A percentile compares a stretch with the other conserved stretches of the same genome.
Evolutionary conservation across 2,329 filamentous ascomycete species (phyloP).

Genomic region (Zymoseptoria crescenta): DNA sequence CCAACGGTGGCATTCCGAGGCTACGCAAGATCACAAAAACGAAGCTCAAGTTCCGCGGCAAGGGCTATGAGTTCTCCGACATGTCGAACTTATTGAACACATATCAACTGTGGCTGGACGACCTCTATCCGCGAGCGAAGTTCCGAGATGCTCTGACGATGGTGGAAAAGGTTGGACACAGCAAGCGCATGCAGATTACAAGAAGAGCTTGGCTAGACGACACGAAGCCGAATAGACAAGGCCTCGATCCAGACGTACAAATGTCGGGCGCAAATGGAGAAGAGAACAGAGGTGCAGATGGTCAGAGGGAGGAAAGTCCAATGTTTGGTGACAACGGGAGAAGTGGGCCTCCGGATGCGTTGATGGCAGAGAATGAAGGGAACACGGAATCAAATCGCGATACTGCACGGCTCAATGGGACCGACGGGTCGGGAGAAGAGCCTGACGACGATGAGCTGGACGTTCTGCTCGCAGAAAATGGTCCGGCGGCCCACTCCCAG

Average conservation of each 20-base stretch:
- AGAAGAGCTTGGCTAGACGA: conserved; percentile 81
- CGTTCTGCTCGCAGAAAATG: conserved; percentile 17
- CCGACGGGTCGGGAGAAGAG: conserved; percentile 3
- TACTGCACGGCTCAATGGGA: not conserved
- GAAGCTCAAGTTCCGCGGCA: conserved; percentile 75
- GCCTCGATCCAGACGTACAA: conserved; percentile 12
- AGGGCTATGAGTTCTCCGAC: conserved; percentile 92
- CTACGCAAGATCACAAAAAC: conserved; percentile 63
- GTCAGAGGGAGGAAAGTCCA: conserved; percentile 1
- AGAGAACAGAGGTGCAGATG: conserved; percentile 1
- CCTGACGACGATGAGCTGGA: conserved; percentile 23
- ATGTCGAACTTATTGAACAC: conserved; percentile 73
- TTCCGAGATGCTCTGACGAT: conserved; percentile 84
- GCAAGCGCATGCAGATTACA: conserved; percentile 65
- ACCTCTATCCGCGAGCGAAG: conserved; percentile 87
- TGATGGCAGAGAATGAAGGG: conserved; percentile 40
- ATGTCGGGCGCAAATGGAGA: conserved; percentile 11
- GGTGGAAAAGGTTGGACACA: conserved; percentile 89
- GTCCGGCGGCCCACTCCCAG: not conserved
- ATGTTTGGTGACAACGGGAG: conserved; percentile 13
- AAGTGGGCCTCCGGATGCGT: conserved; percentile 45
- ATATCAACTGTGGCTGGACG: conserved; percentile 95
- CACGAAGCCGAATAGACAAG: conserved; percentile 44
- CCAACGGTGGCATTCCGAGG: conserved; percentile 73
- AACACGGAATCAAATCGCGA: not conserved